Conservation (phyloP, 202 grass and related monocot species). For the Hordeum pubiflorum region DNA sequence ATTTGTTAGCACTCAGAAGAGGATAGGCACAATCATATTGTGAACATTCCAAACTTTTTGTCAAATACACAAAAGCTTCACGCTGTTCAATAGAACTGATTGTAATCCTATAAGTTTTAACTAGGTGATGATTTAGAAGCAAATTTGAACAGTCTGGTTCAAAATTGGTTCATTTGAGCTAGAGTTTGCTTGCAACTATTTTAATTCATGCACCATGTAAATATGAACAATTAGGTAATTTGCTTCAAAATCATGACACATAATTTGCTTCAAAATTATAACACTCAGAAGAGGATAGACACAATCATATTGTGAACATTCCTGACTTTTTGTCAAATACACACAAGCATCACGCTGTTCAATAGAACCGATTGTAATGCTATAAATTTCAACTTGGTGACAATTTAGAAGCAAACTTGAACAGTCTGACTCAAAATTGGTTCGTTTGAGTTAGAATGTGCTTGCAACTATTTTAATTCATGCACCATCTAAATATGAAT, state of each 20-base stretch:
- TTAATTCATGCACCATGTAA: background rate
- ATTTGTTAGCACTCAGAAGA: background rate
- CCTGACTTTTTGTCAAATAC: background rate
- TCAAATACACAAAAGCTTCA: background rate
- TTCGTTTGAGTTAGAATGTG: background rate
- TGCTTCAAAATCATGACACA: background rate
- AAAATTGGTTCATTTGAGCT: background rate
- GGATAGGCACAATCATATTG: background rate
- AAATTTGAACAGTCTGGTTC: background rate
- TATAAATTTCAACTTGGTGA: background rate
- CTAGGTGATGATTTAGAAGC: background rate
- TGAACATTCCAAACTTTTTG: background rate
- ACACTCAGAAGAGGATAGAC: background rate
- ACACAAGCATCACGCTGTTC: background rate
- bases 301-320: background rate
- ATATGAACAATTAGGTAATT: slow-evolving; percentile 4
- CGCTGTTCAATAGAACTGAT: background rate
- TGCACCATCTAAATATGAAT: slow-evolving; percentile 19
- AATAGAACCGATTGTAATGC: background rate
- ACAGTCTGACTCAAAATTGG: background rate
- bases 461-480: background rate
- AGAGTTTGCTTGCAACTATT: background rate
- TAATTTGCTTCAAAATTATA: slow-evolving; percentile 3
- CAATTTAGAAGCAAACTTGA: background rate
- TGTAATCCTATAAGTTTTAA: background rate